These are phyloP conservation scores for Acanthamoeba royreba DNA, from an alignment of 208 protist species.

Conservation along the genomic window DNA sequence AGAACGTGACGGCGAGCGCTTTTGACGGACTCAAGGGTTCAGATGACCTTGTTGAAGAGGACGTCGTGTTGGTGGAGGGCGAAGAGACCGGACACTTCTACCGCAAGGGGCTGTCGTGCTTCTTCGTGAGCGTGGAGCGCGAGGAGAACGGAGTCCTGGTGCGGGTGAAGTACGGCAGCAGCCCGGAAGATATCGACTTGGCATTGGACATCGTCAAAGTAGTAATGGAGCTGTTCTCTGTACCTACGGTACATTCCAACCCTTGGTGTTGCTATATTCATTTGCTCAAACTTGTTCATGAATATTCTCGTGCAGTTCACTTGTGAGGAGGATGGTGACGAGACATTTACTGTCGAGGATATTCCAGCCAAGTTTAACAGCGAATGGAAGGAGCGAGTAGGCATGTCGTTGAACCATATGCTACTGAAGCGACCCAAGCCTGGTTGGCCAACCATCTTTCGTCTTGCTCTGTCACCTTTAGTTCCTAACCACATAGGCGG, in stretches of 20 bases:
- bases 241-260: background rate
- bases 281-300: too few relatives aligned
- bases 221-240: background rate
- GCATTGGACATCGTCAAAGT: background rate
- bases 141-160: background rate
- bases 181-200: background rate
- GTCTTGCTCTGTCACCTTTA: background rate
- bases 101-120: background rate
- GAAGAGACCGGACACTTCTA: background rate
- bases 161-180: background rate
- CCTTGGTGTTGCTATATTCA: too few relatives aligned
- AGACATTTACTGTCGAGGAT: background rate
- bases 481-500: too few relatives aligned
- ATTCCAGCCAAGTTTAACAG: background rate
- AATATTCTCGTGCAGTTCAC: background rate
- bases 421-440: background rate
- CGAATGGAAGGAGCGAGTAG: background rate
- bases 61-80: background rate
- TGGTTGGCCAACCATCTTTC: background rate
- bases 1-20: background rate
- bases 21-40: background rate
- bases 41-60: background rate
- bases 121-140: background rate
- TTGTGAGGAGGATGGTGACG: background rate
- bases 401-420: background rate